A percentile compares a stretch with the other conserved stretches of the same genome.
phyloP scores from a whole-genome alignment of 2,329 filamentous ascomycete species.

The Coniochaeta prunicola region DNA sequence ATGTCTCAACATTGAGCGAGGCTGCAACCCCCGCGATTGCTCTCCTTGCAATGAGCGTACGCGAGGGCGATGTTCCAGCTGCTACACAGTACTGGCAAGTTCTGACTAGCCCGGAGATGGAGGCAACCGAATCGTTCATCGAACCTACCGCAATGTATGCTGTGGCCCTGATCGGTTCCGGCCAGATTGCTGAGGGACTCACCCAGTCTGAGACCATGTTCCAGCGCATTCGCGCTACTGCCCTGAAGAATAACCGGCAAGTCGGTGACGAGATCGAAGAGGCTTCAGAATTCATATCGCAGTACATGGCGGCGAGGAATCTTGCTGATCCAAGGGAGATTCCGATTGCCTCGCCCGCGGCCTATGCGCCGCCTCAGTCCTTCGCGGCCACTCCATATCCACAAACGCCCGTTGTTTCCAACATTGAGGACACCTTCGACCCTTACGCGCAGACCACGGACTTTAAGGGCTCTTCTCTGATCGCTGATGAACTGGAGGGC shows the following conservation, averaged over 20 bases:
- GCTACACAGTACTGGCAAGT: slow-evolving; percentile 77
- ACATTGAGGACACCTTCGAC: slow-evolving; percentile 77
- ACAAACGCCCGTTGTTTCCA: slow-evolving; percentile 48
- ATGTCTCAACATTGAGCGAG: slow-evolving; percentile 45
- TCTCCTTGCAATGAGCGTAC: slow-evolving; percentile 79
- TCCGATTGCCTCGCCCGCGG: slow-evolving; percentile 34
- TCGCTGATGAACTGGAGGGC: slow-evolving; percentile 84
- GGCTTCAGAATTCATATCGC: slow-evolving; percentile 61
- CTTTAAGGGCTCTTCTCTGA: slow-evolving; percentile 85
- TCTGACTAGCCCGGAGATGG: slow-evolving; percentile 55
- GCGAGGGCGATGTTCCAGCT: slow-evolving; percentile 68
- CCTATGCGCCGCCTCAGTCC: slow-evolving; percentile 34
- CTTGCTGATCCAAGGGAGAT: slow-evolving; percentile 46
- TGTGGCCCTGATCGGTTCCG: slow-evolving; percentile 78
- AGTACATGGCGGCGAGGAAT: slow-evolving; percentile 50
- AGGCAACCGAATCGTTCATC: slow-evolving; percentile 60
- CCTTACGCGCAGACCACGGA: slow-evolving; percentile 88
- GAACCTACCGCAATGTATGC: slow-evolving; percentile 89
- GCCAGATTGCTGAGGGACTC: slow-evolving; percentile 75
- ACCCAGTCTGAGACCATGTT: slow-evolving; percentile 81
- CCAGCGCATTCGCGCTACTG: slow-evolving; percentile 63
- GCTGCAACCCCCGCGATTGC: slow-evolving; percentile 62
- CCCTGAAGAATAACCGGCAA: slow-evolving; percentile 43
- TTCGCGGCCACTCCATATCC: slow-evolving; percentile 44
- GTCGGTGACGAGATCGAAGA: slow-evolving; percentile 79